Conservation (phyloP, 2,329 filamentous ascomycete species). For the Onygena corvina region DNA sequence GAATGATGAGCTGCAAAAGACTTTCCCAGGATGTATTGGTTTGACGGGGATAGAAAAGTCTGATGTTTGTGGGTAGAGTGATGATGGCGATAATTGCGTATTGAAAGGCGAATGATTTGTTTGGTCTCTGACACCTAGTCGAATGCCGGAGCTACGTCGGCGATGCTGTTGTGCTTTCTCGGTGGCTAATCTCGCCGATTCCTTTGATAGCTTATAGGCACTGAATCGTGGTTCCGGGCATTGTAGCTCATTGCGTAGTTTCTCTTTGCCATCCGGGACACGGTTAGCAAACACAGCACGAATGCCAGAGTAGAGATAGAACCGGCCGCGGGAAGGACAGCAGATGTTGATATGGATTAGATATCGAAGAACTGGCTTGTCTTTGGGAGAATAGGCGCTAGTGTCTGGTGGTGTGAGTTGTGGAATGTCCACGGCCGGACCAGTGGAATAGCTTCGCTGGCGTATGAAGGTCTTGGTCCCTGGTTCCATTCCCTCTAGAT, state of each 20-base stretch:
- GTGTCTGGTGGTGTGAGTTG: slow-evolving; percentile 30
- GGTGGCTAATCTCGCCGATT: slow-evolving; percentile 39
- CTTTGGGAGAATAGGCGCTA: slow-evolving; percentile 22
- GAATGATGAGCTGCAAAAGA: neutral
- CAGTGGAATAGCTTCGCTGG: slow-evolving; percentile 83
- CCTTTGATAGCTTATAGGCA: slow-evolving; percentile 58
- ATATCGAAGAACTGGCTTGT: slow-evolving; percentile 68
- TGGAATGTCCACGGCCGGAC: slow-evolving; percentile 66
- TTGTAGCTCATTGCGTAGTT: slow-evolving; percentile 77
- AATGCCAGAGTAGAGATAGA: slow-evolving; percentile 82
- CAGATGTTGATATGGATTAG: slow-evolving; percentile 90
- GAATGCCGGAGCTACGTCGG: slow-evolving; percentile 45
- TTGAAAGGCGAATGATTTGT: slow-evolving; percentile 7
- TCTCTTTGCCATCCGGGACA: slow-evolving; percentile 90
- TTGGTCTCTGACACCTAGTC: slow-evolving; percentile 19
- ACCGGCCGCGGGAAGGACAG: slow-evolving; percentile 68
- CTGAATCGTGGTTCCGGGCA: slow-evolving; percentile 78
- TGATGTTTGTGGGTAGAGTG: neutral
- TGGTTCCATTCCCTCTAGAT: slow-evolving; percentile 80
- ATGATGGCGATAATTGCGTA: neutral
- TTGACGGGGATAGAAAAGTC: neutral
- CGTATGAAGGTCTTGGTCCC: slow-evolving; percentile 93
- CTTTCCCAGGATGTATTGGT: neutral
- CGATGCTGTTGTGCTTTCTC: slow-evolving; percentile 45
- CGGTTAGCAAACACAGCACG: slow-evolving; percentile 94